Percentiles rank a stretch among this genome's conserved stretches.
These are phyloP conservation scores for Cenchrus fungigraminus DNA, from an alignment of 176 grass and related monocot genomes.

Conservation along the genomic window DNA sequence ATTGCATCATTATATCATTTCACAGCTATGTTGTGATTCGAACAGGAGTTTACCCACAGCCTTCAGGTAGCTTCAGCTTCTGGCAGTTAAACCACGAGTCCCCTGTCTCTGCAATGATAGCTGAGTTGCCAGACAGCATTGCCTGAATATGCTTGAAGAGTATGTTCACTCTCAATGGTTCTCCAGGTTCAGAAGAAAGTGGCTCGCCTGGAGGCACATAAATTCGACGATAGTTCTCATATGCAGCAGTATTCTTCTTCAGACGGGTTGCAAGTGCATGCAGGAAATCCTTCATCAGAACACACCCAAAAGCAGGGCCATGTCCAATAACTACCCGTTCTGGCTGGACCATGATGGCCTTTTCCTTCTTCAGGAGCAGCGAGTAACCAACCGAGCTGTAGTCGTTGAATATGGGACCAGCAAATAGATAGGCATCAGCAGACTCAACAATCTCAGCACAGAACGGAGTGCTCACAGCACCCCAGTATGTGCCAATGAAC, in stretches of 20 bases:
- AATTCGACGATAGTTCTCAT: conserved; percentile 54
- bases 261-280: conserved; percentile 42
- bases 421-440: conserved; percentile 64
- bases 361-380: conserved; percentile 57
- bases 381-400: conserved; percentile 72
- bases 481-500: conserved; percentile 69
- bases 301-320: conserved; percentile 68
- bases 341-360: conserved; percentile 58
- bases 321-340: conserved; percentile 52
- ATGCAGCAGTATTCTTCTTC: conserved; percentile 52
- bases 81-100: conserved; percentile 75
- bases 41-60: conserved; percentile 55
- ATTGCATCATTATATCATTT: background rate
- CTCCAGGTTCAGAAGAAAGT: conserved; percentile 28
- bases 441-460: conserved; percentile 65
- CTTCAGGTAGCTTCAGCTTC: conserved; percentile 60
- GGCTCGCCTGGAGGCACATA: conserved; percentile 56
- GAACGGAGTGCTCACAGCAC: conserved; percentile 59
- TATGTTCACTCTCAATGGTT: conserved; percentile 62
- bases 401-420: conserved; percentile 63
- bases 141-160: conserved; percentile 58
- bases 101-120: conserved; percentile 61
- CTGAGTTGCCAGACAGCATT: conserved; percentile 47
- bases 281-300: conserved; percentile 62
- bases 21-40: background rate